Evolutionary conservation across 441 rosid genomes (phyloP).

Genomic region (Pelargonium myrrhifolium): DNA sequence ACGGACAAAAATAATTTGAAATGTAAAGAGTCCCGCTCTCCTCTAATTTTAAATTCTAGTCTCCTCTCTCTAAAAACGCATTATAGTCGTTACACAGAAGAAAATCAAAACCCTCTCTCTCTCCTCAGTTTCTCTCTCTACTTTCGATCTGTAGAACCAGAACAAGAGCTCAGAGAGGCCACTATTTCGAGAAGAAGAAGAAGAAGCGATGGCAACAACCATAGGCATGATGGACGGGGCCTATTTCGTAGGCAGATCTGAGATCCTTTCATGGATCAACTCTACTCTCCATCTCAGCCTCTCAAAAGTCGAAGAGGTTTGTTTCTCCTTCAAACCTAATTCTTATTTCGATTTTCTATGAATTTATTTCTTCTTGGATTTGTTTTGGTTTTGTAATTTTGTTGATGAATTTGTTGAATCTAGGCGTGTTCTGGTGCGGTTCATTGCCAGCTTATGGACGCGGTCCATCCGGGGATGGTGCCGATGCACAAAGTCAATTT

Average conservation of each 20-base stretch:
- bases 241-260: constrained; percentile 90
- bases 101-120: background rate
- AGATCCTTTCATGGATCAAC: constrained; percentile 91
- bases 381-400: background rate
- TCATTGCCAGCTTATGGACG: constrained; percentile 89
- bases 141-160: background rate
- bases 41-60: constrained; percentile 2
- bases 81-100: background rate
- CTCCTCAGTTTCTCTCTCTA: background rate
- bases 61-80: background rate
- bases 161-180: constrained; percentile 2
- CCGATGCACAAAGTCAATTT: constrained; percentile 98
- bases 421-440: constrained; percentile 89
- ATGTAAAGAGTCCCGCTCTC: constrained; percentile 4
- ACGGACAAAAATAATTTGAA: constrained; percentile 2
- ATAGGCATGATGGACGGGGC: constrained; percentile 91
- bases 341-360: background rate
- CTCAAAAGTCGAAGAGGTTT: constrained; percentile 94
- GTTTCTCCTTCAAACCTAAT: background rate
- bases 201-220: constrained; percentile 48
- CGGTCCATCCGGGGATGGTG: constrained; percentile 78
- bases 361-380: no score
- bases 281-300: constrained; percentile 75
- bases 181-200: background rate
- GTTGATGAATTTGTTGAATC: constrained; percentile 15